Conservation (phyloP, 192 early-diverging fungal species). For the Irineochytrium annulatum region DNA sequence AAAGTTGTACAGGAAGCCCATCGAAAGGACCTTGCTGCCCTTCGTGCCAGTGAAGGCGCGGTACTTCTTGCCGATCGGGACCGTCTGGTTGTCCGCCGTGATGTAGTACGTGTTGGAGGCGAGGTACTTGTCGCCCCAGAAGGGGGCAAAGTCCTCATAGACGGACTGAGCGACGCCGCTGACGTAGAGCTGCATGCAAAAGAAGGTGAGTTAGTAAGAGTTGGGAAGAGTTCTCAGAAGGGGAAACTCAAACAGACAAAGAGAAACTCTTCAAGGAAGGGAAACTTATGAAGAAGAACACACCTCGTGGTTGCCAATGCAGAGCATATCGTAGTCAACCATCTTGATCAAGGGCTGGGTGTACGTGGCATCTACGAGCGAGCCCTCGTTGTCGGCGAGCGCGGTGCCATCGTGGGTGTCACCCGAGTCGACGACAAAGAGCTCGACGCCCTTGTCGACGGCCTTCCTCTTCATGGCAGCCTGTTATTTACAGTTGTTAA, state of each 20-base stretch:
- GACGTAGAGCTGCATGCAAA: conserved; percentile 18
- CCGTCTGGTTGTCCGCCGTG: conserved; percentile 12
- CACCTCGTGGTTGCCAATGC: conserved; percentile 42
- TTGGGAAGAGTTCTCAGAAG: neutral
- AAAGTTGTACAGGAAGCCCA: conserved; percentile 40
- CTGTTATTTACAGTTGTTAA: neutral
- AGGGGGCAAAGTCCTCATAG: conserved; percentile 16
- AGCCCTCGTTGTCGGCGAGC: conserved; percentile 7
- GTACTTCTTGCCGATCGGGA: conserved; percentile 17
- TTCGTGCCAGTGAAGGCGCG: conserved; percentile 29
- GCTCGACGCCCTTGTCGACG: conserved; percentile 36
- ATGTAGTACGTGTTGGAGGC: conserved; percentile 11
- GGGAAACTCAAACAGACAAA: neutral
- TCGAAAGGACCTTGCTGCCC: conserved; percentile 48
- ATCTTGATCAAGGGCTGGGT: conserved; percentile 33
- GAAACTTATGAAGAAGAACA: conserved; percentile 20
- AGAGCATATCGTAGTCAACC: conserved; percentile 36
- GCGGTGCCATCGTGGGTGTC: conserved; percentile 40
- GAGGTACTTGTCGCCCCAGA: conserved; percentile 21
- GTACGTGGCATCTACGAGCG: conserved; percentile 26
- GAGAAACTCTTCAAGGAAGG: no score
- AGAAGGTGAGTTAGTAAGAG: neutral
- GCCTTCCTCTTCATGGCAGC: conserved; percentile 46
- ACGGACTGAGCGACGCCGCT: conserved; percentile 22
- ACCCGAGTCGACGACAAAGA: conserved; percentile 53